These are phyloP conservation scores for Fusarium hostae DNA, from an alignment of 2,329 filamentous ascomycete species.

Conservation along the genomic window DNA sequence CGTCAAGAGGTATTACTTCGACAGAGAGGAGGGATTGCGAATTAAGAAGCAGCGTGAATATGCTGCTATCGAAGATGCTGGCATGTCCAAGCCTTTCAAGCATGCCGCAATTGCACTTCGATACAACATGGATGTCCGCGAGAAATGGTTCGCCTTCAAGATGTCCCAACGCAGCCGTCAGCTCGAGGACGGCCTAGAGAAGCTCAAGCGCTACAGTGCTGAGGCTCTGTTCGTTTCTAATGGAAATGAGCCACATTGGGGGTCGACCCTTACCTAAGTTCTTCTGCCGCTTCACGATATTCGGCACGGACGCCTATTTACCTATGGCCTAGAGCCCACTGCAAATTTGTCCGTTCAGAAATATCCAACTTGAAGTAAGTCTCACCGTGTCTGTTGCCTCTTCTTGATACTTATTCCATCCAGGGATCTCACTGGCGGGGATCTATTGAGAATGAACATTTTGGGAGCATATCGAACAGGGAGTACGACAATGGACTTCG, in stretches of 20 bases:
- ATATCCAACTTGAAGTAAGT: not conserved
- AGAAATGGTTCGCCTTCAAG: not conserved
- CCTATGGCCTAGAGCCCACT: not conserved
- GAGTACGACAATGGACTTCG: not conserved
- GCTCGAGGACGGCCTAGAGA: slow-evolving; percentile 19
- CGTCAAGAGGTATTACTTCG: slow-evolving; percentile 12
- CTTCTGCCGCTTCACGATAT: not conserved
- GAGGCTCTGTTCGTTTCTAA: not conserved
- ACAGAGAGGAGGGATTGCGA: slow-evolving; percentile 16
- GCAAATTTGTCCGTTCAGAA: not conserved
- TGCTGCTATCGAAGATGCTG: not conserved
- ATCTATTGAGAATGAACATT: not conserved
- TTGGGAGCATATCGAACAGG: not conserved
- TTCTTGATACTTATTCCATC: not conserved
- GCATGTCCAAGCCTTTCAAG: not conserved
- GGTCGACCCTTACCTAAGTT: not conserved
- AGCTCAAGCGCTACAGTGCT: slow-evolving; percentile 1
- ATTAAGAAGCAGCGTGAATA: slow-evolving; percentile 4
- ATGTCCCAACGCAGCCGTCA: not conserved
- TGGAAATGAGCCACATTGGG: not conserved
- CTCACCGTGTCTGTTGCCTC: not conserved
- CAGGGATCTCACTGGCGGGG: not conserved
- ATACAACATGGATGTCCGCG: not conserved
- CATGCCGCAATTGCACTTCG: not conserved
- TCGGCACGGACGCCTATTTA: not conserved